A percentile compares a stretch with the other conserved stretches of the same genome.
Evolutionary conservation across 208 protist species (phyloP).

Genomic region (Blechomonas ayalai): DNA sequence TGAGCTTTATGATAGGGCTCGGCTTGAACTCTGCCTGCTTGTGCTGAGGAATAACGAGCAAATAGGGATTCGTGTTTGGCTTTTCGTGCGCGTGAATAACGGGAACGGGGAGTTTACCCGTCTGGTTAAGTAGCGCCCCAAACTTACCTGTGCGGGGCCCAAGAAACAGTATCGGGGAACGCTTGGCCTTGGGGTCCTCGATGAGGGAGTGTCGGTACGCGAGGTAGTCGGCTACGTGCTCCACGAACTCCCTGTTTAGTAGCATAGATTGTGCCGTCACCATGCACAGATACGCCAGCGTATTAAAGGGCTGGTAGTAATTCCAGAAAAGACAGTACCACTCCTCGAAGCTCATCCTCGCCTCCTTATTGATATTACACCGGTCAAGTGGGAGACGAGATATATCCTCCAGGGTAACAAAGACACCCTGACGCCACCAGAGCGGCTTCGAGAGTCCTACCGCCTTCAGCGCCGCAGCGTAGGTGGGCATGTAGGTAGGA

Average conservation of each 20-base stretch:
- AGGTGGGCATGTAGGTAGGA: conserved; percentile 55
- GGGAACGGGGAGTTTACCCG: conserved; percentile 67
- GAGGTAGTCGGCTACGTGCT: conserved; percentile 70
- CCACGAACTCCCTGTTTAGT: conserved; percentile 62
- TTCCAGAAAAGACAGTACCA: conserved; percentile 89
- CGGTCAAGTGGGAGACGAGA: conserved; percentile 74
- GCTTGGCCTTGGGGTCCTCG: conserved; percentile 46
- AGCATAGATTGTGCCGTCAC: conserved; percentile 68
- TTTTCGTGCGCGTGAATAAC: conserved; percentile 78
- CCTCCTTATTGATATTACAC: conserved; percentile 55
- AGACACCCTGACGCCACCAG: conserved; percentile 64
- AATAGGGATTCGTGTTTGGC: conserved; percentile 80
- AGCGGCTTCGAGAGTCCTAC: conserved; percentile 50
- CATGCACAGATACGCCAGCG: conserved; percentile 70
- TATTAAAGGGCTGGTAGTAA: conserved; percentile 78
- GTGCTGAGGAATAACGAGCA: conserved; percentile 71
- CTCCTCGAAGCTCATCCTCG: conserved; percentile 66
- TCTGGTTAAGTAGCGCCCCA: conserved; percentile 66
- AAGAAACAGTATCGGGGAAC: conserved; percentile 78
- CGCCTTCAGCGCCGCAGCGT: conserved; percentile 39
- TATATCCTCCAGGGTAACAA: conserved; percentile 74
- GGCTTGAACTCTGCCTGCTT: conserved; percentile 81
- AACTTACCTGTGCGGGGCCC: conserved; percentile 71
- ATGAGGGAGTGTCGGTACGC: conserved; percentile 62
- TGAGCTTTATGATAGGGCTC: conserved; percentile 75